Conservation (phyloP, 192 early-diverging fungal genomes). For the Podila verticillata region DNA sequence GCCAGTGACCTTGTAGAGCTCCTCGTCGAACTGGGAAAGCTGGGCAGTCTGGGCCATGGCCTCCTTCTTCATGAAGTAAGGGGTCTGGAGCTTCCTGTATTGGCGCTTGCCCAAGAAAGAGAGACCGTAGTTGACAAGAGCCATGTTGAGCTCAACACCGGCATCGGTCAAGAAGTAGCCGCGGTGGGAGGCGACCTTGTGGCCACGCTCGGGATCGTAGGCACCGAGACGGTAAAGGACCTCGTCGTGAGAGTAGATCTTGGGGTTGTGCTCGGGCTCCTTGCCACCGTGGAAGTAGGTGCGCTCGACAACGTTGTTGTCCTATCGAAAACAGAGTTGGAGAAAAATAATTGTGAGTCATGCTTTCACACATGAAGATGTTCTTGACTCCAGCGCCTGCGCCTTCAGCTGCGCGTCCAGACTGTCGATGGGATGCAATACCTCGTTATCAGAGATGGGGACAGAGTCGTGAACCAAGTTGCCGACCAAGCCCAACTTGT, state of each 20-base stretch:
- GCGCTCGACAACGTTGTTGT: conserved; percentile 75
- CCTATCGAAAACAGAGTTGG: conserved; percentile 43
- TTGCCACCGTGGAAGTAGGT: conserved; percentile 67
- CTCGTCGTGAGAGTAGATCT: conserved; percentile 90
- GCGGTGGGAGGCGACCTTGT: conserved; percentile 96
- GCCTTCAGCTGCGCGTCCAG: conserved; percentile 16
- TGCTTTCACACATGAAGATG: background rate
- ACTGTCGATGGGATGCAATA: conserved; percentile 6
- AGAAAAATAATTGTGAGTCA: conserved; percentile 4
- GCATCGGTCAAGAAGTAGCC: conserved; percentile 97
- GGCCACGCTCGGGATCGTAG: conserved; percentile 89
- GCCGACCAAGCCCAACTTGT: conserved; percentile 78
- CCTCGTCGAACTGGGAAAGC: conserved; percentile 97
- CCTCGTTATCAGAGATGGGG: conserved; percentile 86
- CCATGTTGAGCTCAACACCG: conserved; percentile 97
- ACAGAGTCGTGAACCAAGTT: conserved; percentile 96
- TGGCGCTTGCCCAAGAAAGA: conserved; percentile 84
- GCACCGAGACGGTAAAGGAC: conserved; percentile 91
- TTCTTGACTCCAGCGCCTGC: background rate
- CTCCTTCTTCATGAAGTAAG: conserved; percentile 97
- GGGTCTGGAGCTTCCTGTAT: conserved; percentile 96
- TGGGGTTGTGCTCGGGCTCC: conserved; percentile 67
- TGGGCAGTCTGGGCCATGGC: conserved; percentile 99
- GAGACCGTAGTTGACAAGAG: conserved; percentile 95
- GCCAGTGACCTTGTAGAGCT: conserved; percentile 91